phyloP scores from a whole-genome alignment of 2,329 filamentous ascomycete species.

The Phialemonium atrogriseum region DNA sequence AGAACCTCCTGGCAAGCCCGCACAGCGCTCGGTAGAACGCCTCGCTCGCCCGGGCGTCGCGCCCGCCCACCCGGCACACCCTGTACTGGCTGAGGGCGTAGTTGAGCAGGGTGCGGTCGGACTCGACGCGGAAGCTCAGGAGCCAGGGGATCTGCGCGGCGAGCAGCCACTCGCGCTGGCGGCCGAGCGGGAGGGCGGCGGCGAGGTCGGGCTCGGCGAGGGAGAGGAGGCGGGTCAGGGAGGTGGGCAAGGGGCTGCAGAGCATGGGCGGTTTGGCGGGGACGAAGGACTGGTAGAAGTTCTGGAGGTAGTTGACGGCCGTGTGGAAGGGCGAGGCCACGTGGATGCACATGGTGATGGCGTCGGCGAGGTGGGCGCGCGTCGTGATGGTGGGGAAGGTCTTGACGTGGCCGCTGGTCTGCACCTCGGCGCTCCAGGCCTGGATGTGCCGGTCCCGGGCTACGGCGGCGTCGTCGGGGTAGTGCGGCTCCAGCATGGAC shows the following conservation, averaged over 20 bases:
- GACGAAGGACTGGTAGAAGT: conserved; percentile 41
- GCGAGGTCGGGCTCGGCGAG: conserved; percentile 25
- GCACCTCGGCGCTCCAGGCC: conserved; percentile 32
- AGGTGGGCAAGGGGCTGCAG: conserved; percentile 22
- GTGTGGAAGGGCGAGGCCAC: conserved; percentile 41
- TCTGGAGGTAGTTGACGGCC: conserved; percentile 42
- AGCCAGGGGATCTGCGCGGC: conserved; percentile 35
- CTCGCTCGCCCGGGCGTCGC: conserved; percentile 14
- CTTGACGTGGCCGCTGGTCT: conserved; percentile 26
- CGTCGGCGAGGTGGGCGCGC: conserved; percentile 32
- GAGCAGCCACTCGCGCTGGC: conserved; percentile 34
- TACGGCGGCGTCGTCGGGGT: conserved; percentile 22
- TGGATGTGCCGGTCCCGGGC: conserved; percentile 23
- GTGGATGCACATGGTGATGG: conserved; percentile 43
- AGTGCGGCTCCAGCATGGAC: conserved; percentile 25
- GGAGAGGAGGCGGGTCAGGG: conserved; percentile 19
- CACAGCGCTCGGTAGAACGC: conserved; percentile 19
- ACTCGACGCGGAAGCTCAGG: conserved; percentile 31
- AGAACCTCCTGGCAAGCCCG: conserved; percentile 19
- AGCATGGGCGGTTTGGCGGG: conserved; percentile 32
- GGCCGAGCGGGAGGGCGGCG: conserved; percentile 30
- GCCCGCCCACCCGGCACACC: conserved; percentile 17
- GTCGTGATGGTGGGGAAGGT: conserved; percentile 34
- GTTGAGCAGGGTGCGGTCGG: conserved; percentile 29
- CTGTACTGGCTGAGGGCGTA: conserved; percentile 30